A percentile compares a stretch with the other conserved stretches of the same genome.
These are phyloP conservation scores for Hyaloscypha hepaticicola DNA, from an alignment of 495 filamentous ascomycete genomes.

Conservation along the genomic window DNA sequence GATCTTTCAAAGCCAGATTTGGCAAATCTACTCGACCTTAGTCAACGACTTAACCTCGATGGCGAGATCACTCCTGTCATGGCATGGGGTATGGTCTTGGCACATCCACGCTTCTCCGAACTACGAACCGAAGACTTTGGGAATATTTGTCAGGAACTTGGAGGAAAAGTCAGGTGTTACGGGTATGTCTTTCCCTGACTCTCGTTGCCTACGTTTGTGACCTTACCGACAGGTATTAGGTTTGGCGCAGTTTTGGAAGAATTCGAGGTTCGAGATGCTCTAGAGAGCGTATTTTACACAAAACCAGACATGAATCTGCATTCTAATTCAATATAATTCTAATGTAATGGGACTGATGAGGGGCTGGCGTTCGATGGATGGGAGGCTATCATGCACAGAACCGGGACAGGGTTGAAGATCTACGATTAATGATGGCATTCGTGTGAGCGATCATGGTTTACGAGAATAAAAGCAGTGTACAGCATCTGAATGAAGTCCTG, in stretches of 20 bases:
- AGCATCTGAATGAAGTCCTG: not conserved
- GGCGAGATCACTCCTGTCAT: slow-evolving; percentile 96
- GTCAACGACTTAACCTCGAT: slow-evolving; percentile 78
- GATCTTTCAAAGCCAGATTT: slow-evolving; percentile 74
- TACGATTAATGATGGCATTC: not conserved
- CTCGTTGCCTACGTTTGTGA: slow-evolving; percentile 1
- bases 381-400: not conserved
- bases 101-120: slow-evolving; percentile 63
- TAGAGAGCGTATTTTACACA: slow-evolving; percentile 61
- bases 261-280: slow-evolving; percentile 84
- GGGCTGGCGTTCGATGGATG: not conserved
- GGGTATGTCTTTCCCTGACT: slow-evolving; percentile 62
- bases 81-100: slow-evolving; percentile 82
- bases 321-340: slow-evolving; percentile 1
- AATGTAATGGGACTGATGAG: not conserved
- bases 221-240: slow-evolving; percentile 41
- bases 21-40: slow-evolving; percentile 77
- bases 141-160: slow-evolving; percentile 67
- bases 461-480: slow-evolving; percentile 4
- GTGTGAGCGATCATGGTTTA: not conserved
- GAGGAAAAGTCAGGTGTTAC: slow-evolving; percentile 85
- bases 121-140: slow-evolving; percentile 70
- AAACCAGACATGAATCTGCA: slow-evolving; percentile 19
- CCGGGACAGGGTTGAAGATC: not conserved
- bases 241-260: slow-evolving; percentile 87